Evolutionary conservation across 2,329 filamentous ascomycete species (phyloP).

Genomic region (Venturia carpophila): DNA sequence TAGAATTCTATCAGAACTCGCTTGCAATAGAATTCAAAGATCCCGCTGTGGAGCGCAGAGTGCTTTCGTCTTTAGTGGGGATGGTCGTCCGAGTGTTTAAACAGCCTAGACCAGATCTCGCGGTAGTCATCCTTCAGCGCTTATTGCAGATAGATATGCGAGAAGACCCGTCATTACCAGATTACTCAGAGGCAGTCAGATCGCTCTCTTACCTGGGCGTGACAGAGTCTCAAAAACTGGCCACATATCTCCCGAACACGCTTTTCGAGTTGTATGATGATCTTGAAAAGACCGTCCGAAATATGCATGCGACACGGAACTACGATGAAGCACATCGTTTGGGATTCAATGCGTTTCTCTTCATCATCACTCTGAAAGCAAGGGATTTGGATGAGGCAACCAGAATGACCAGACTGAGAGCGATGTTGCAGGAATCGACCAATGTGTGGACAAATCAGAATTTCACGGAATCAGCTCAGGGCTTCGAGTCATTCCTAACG

Average conservation of each 20-base stretch:
- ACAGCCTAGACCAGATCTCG: slow-evolving; percentile 16
- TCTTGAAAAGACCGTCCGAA: slow-evolving; percentile 69
- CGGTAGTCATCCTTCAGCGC: slow-evolving; percentile 12
- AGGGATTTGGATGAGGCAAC: slow-evolving; percentile 62
- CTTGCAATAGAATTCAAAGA: slow-evolving; percentile 68
- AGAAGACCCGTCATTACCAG: slow-evolving; percentile 59
- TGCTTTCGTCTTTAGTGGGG: slow-evolving; percentile 11
- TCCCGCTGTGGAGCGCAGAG: slow-evolving; percentile 39
- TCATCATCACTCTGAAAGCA: slow-evolving; percentile 88
- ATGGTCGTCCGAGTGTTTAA: slow-evolving; percentile 13
- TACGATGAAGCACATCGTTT: slow-evolving; percentile 64
- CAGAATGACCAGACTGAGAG: slow-evolving; percentile 62
- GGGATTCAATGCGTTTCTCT: slow-evolving; percentile 59
- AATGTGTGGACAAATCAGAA: slow-evolving; percentile 67
- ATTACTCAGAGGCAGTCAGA: slow-evolving; percentile 82
- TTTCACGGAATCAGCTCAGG: slow-evolving; percentile 61
- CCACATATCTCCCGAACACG: slow-evolving; percentile 84
- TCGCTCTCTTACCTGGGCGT: slow-evolving; percentile 79
- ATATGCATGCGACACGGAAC: slow-evolving; percentile 5
- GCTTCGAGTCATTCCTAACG: slow-evolving; percentile 70
- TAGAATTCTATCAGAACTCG: slow-evolving; percentile 66
- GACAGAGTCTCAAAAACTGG: slow-evolving; percentile 79
- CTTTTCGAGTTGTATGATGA: slow-evolving; percentile 72
- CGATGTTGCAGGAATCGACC: slow-evolving; percentile 76
- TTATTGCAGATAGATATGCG: slow-evolving; percentile 5